These are phyloP conservation scores for Nephromyces sp. DNA, from an alignment of 169 alveolate species.

Conservation along the genomic window DNA sequence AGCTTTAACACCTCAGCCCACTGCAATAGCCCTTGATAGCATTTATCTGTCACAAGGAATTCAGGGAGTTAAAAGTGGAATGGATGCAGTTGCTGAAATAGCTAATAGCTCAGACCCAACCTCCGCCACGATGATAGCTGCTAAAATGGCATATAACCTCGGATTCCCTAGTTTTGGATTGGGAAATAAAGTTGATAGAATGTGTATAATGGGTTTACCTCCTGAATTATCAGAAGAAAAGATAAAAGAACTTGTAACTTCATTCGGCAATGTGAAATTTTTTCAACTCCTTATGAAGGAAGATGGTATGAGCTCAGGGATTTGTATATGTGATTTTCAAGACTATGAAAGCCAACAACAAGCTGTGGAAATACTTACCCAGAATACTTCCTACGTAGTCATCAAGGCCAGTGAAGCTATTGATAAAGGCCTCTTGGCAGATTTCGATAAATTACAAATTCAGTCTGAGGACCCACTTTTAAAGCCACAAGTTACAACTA, in stretches of 20 bases:
- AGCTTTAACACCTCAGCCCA: conserved; percentile 44
- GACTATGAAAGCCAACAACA: conserved; percentile 45
- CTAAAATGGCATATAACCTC: not conserved
- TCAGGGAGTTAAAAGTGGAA: not conserved
- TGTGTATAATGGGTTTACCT: conserved; percentile 28
- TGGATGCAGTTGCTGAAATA: not conserved
- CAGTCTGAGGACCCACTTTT: conserved; percentile 22
- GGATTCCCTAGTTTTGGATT: not conserved
- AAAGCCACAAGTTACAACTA: conserved; percentile 55
- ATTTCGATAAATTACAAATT: conserved; percentile 21
- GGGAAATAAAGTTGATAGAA: conserved; percentile 12
- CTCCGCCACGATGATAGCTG: not conserved
- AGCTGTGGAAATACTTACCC: conserved; percentile 47
- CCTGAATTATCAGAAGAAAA: conserved; percentile 28
- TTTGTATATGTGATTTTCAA: conserved; percentile 39
- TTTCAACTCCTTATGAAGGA: not conserved
- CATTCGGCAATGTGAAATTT: not conserved
- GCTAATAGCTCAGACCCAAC: not conserved
- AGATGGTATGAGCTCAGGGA: not conserved
- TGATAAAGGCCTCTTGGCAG: conserved; percentile 39
- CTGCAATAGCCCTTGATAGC: conserved; percentile 4
- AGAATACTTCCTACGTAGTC: conserved; percentile 40
- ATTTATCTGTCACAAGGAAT: not conserved
- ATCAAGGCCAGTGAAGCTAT: conserved; percentile 55
- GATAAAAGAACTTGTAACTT: conserved; percentile 6